These are phyloP conservation scores for Candida albicans DNA, from an alignment of 1,139 yeast genomes.

Conservation along the genomic window DNA sequence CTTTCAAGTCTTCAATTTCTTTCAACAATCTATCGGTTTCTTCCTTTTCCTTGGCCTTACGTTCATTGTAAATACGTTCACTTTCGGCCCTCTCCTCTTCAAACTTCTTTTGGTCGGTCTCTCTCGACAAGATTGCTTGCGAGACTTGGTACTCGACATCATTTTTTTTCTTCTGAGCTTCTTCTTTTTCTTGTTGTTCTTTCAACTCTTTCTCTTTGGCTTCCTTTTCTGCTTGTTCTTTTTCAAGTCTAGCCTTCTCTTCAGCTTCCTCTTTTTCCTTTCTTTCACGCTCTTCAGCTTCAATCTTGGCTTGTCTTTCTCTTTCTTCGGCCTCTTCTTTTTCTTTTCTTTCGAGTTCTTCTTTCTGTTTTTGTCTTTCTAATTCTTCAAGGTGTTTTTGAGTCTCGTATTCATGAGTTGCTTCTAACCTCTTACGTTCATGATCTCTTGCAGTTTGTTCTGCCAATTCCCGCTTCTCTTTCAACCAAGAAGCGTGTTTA, in stretches of 20 bases:
- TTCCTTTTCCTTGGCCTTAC: conserved; percentile 26
- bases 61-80: conserved; percentile 27
- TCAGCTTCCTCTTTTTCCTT: conserved; percentile 38
- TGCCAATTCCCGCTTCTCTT: conserved; percentile 43
- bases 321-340: conserved; percentile 32
- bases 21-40: conserved; percentile 27
- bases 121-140: conserved; percentile 27
- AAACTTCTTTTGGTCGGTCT: conserved; percentile 28
- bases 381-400: conserved; percentile 47
- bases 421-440: conserved; percentile 48
- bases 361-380: conserved; percentile 37
- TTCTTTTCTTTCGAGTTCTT: conserved; percentile 33
- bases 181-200: conserved; percentile 20
- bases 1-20: conserved; percentile 34
- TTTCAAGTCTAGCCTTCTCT: conserved; percentile 35
- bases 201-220: conserved; percentile 20
- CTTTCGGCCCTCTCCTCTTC: conserved; percentile 26
- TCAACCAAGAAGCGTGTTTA: conserved; percentile 43
- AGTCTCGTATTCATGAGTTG: conserved; percentile 50
- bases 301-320: conserved; percentile 32
- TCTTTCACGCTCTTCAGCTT: conserved; percentile 28
- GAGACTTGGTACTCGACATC: conserved; percentile 31
- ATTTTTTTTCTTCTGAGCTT: conserved; percentile 20
- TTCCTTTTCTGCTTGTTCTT: conserved; percentile 24
- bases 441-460: conserved; percentile 40